Conservation (phyloP, 2,329 filamentous ascomycete species). For the Fusarium cicatricum region DNA sequence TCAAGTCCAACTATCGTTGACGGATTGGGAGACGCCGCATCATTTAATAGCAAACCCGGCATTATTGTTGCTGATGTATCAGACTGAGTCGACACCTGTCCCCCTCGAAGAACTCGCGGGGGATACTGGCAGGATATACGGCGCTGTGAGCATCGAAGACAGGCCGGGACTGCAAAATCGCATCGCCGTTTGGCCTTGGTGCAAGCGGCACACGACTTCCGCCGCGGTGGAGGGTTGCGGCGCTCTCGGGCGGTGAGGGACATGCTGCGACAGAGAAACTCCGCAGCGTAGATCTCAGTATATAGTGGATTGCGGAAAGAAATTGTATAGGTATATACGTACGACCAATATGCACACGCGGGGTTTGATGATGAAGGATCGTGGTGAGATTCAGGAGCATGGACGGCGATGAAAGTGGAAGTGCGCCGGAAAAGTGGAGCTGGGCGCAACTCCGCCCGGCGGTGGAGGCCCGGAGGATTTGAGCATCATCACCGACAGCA, state of each 20-base stretch:
- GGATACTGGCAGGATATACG: slow-evolving; percentile 58
- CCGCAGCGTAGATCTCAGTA: not conserved
- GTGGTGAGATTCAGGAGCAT: not conserved
- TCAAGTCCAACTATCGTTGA: slow-evolving; percentile 1
- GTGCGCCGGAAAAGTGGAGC: slow-evolving; percentile 31
- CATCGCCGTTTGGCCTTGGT: slow-evolving; percentile 66
- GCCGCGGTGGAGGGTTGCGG: slow-evolving; percentile 56
- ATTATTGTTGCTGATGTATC: slow-evolving; percentile 14
- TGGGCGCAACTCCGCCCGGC: slow-evolving; percentile 43
- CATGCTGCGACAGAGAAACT: slow-evolving; percentile 25
- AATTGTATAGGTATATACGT: not conserved
- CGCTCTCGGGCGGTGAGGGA: slow-evolving; percentile 48
- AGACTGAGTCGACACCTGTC: not conserved
- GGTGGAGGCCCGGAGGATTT: not conserved
- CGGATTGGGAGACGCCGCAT: slow-evolving; percentile 10
- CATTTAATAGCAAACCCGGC: slow-evolving; percentile 11
- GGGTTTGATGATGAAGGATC: slow-evolving; percentile 2
- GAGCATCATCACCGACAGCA: not conserved
- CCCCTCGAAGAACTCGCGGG: not conserved
- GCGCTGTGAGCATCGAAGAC: slow-evolving; percentile 60
- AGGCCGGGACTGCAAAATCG: slow-evolving; percentile 59
- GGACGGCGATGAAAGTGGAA: slow-evolving; percentile 1
- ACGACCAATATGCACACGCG: not conserved
- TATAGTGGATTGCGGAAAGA: not conserved
- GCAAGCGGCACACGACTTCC: slow-evolving; percentile 66